Conservation (phyloP, 192 early-diverging fungal species). For the Backusella parvicylindrica region DNA sequence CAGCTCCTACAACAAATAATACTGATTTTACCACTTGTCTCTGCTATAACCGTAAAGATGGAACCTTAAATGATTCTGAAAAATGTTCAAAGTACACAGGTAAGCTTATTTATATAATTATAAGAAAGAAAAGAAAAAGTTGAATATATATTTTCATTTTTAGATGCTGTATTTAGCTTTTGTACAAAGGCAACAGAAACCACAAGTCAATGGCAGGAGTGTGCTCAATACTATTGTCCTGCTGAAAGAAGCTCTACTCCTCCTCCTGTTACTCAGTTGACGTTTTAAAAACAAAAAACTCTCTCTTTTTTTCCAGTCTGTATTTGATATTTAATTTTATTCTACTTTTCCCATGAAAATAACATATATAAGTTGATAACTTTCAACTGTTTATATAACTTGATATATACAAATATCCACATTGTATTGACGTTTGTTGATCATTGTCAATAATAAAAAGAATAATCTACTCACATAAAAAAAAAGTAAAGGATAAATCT, state of each 20-base stretch:
- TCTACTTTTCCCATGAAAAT: neutral
- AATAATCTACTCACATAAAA: too few relatives aligned
- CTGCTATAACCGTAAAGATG: slow-evolving; percentile 3
- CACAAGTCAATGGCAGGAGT: neutral
- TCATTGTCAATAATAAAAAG: too few relatives aligned
- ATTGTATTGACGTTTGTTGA: too few relatives aligned
- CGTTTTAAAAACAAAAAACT: neutral
- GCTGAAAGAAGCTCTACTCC: neutral
- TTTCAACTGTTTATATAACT: too few relatives aligned
- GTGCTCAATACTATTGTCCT: neutral
- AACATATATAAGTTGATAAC: neutral
- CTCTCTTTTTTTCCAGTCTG: neutral
- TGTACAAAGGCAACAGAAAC: slow-evolving; percentile 1
- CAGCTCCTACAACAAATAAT: neutral
- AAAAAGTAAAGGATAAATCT: too few relatives aligned
- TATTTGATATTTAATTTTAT: neutral
- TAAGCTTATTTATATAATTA: too few relatives aligned
- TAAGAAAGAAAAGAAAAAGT: too few relatives aligned
- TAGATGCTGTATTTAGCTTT: neutral
- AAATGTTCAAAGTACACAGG: neutral
- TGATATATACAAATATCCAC: too few relatives aligned
- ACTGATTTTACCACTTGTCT: neutral
- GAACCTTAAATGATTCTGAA: neutral
- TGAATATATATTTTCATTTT: neutral
- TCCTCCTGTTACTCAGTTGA: neutral